These are phyloP conservation scores for Heliamphora pulchella DNA, from an alignment of 179 eudicot genomes.

Conservation along the genomic window DNA sequence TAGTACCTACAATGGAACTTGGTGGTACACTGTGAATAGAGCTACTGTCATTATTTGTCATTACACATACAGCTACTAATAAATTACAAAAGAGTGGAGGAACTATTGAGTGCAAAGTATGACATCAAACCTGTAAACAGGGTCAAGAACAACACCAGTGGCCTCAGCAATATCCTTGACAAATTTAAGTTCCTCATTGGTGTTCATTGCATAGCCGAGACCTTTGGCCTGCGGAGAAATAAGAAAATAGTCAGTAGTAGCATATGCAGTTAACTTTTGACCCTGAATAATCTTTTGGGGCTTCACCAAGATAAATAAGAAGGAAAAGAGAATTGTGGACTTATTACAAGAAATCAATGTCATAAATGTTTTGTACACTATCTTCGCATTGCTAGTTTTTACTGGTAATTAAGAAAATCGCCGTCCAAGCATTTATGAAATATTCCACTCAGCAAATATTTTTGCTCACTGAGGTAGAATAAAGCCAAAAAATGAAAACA, in stretches of 20 bases:
- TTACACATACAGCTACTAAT: neutral
- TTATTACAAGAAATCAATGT: neutral
- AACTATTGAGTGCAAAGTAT: neutral
- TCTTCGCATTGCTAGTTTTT: neutral
- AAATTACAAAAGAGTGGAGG: neutral
- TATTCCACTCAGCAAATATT: neutral
- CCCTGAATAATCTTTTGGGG: neutral
- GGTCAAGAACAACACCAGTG: constrained; percentile 90
- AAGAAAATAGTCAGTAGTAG: neutral
- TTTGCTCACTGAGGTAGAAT: neutral
- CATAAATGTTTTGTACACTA: neutral
- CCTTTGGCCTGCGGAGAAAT: constrained; percentile 72
- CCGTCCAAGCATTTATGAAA: neutral
- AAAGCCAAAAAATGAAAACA: constrained; percentile 6
- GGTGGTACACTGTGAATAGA: neutral
- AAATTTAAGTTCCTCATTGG: constrained; percentile 75
- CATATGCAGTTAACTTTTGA: neutral
- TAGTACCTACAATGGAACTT: neutral
- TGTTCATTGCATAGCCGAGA: constrained; percentile 88
- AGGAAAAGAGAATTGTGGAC: neutral
- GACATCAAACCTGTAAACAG: constrained; percentile 73
- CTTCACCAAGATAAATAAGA: neutral
- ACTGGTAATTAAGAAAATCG: neutral
- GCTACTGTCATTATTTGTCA: neutral
- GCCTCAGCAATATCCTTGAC: constrained; percentile 70